phyloP scores from a whole-genome alignment of 768 basidiomycete species.

The Hirschioporus abietinus region DNA sequence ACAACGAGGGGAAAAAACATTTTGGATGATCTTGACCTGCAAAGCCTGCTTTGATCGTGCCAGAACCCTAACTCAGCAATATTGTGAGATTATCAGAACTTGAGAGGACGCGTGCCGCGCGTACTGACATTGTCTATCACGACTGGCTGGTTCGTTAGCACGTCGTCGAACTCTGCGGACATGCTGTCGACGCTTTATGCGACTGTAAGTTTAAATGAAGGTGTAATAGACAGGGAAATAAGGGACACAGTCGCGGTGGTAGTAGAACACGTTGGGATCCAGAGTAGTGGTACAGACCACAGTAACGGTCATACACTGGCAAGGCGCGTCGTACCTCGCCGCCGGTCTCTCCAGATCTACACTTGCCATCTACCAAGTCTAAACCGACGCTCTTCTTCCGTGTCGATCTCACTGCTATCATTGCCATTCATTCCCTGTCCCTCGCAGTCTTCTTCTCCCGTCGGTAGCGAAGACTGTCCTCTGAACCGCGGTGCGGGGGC shows the following conservation, averaged over 20 bases:
- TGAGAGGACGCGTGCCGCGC: conserved; percentile 31
- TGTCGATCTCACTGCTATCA: neutral
- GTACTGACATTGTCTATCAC: conserved; percentile 89
- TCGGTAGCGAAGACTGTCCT: neutral
- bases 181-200: conserved; percentile 32
- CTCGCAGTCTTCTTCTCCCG: neutral
- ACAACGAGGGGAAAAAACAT: conserved; percentile 99
- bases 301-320: neutral
- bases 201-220: neutral
- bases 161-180: conserved; percentile 87
- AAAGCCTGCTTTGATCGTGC: conserved; percentile 98
- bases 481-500: conserved; percentile 3
- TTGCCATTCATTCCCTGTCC: neutral
- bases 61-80: conserved; percentile 69
- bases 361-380: neutral
- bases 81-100: conserved; percentile 25
- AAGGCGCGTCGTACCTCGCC: neutral
- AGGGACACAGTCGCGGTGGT: neutral
- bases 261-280: neutral
- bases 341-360: neutral
- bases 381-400: neutral
- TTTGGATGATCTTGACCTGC: conserved; percentile 99
- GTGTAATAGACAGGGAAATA: neutral
- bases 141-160: conserved; percentile 96
- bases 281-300: neutral